phyloP scores from a whole-genome alignment of 495 filamentous ascomycete species.

The Hyaloscypha finlandica region DNA sequence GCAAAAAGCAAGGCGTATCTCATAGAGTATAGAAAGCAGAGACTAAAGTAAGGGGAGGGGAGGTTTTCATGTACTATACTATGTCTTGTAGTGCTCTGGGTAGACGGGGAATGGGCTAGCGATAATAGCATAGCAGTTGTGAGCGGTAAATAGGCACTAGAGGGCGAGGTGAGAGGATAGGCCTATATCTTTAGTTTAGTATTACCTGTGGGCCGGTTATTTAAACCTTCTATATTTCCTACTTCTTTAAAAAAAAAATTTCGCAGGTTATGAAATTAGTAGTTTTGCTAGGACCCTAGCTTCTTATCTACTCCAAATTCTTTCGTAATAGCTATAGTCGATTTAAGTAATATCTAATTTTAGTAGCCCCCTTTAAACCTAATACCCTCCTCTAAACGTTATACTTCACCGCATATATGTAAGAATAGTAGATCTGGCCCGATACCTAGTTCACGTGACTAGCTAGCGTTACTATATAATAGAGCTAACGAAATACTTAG shows the following conservation, averaged over 20 bases:
- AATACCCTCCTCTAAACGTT: neutral
- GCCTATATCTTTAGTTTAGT: neutral
- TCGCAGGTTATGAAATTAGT: neutral
- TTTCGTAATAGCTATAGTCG: neutral
- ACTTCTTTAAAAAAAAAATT: neutral
- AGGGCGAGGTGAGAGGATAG: neutral
- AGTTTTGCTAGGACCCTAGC: neutral
- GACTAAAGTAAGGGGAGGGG: too few relatives aligned
- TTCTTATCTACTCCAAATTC: slow-evolving; percentile 1
- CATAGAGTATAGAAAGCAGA: too few relatives aligned
- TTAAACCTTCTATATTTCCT: neutral
- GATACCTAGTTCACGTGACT: neutral
- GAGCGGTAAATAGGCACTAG: too few relatives aligned
- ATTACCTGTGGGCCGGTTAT: neutral
- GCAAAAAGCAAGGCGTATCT: too few relatives aligned
- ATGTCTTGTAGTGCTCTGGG: too few relatives aligned
- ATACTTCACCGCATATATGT: too few relatives aligned
- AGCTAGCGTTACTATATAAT: slow-evolving; percentile 1
- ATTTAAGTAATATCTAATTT: neutral
- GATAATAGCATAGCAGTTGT: too few relatives aligned
- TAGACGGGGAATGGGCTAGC: too few relatives aligned
- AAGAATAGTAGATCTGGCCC: too few relatives aligned
- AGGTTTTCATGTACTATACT: too few relatives aligned
- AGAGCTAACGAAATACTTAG: neutral
- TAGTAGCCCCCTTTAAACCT: neutral